Conservation (phyloP, 257 asterid species). For the Gynochthodes officinalis region DNA sequence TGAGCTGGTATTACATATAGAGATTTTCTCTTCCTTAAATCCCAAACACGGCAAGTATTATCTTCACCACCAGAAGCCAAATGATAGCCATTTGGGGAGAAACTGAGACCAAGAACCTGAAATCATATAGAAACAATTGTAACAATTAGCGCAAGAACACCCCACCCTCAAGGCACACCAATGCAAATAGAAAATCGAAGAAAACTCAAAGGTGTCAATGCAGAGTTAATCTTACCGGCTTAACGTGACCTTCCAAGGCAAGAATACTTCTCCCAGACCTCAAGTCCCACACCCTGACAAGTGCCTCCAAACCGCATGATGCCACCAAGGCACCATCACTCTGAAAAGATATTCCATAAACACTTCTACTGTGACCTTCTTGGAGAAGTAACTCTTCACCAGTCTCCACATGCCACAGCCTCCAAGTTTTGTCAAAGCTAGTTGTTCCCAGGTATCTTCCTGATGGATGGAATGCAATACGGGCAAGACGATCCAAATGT, state of each 20-base stretch:
- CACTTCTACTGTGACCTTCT: conserved; percentile 98
- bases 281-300: conserved; percentile 97
- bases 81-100: conserved; percentile 94
- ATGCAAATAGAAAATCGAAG: conserved; percentile 4
- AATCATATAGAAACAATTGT: conserved; percentile 13
- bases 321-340: conserved; percentile 93
- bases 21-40: conserved; percentile 76
- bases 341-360: conserved; percentile 79
- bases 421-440: conserved; percentile 94
- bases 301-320: conserved; percentile 89
- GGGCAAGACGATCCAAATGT: conserved; percentile 93
- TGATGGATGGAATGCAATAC: conserved; percentile 84
- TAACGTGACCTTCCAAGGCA: conserved; percentile 91
- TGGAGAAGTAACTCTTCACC: conserved; percentile 95
- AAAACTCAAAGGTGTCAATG: conserved; percentile 12
- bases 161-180: background rate
- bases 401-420: conserved; percentile 94
- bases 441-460: conserved; percentile 92
- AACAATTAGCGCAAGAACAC: background rate
- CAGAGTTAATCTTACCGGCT: conserved; percentile 55
- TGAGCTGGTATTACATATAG: conserved; percentile 87
- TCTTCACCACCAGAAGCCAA: conserved; percentile 97
- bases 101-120: conserved; percentile 78
- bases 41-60: conserved; percentile 95
- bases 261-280: conserved; percentile 88